phyloP scores from a whole-genome alignment of 345 rosid species.

The Lagerstroemia speciosa region DNA sequence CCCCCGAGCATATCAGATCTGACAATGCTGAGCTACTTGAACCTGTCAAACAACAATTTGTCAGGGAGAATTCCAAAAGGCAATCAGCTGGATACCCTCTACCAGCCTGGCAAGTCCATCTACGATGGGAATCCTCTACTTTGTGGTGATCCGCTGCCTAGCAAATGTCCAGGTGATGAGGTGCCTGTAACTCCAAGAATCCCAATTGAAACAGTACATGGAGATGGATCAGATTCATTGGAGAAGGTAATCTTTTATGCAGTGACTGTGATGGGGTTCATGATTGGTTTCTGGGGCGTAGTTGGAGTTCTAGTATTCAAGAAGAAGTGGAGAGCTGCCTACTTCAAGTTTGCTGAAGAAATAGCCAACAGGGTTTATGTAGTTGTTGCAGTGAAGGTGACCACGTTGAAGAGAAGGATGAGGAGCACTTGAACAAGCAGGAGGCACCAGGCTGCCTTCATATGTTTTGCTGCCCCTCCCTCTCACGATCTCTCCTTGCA shows the following conservation, averaged over 20 bases:
- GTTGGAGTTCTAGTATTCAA: conserved; percentile 8
- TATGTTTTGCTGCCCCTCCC: too few relatives aligned
- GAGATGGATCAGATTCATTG: not conserved
- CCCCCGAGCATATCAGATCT: conserved; percentile 12
- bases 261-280: not conserved
- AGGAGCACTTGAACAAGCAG: not conserved
- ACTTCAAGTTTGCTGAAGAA: not conserved
- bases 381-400: conserved; percentile 2
- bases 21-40: conserved; percentile 10
- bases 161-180: not conserved
- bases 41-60: conserved; percentile 23
- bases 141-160: conserved; percentile 4
- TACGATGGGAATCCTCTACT: conserved; percentile 2
- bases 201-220: not conserved
- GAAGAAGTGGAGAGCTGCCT: conserved; percentile 8
- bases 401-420: not conserved
- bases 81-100: conserved; percentile 7
- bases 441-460: not conserved
- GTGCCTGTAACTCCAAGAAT: not conserved
- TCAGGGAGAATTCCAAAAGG: conserved; percentile 7
- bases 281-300: conserved; percentile 9
- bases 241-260: not conserved
- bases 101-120: not conserved
- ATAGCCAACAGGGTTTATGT: not conserved
- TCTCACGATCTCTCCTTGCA: too few relatives aligned